A percentile compares a stretch with the other conserved stretches of the same genome.
Evolutionary conservation across 2,329 filamentous ascomycete genomes (phyloP).

Genomic region (Paecilomyces niveus): DNA sequence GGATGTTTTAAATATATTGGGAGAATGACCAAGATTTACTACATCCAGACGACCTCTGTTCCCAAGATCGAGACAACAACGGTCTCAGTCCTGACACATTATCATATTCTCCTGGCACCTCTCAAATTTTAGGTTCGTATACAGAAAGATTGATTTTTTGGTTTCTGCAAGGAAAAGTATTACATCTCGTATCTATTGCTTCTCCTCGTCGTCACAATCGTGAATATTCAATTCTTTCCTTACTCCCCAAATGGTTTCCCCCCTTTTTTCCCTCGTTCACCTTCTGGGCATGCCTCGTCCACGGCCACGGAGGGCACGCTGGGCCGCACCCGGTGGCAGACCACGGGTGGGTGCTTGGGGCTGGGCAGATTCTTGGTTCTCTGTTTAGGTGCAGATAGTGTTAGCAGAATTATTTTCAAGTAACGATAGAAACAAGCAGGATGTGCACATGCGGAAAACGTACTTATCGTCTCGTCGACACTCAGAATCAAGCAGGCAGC

Average conservation of each 20-base stretch:
- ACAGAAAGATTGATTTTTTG: not conserved
- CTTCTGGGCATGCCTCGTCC: conserved; percentile 86
- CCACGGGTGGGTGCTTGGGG: conserved; percentile 73
- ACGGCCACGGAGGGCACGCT: conserved; percentile 76
- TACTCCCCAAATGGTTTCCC: not conserved
- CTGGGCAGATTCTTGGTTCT: conserved; percentile 85
- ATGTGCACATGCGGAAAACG: conserved; percentile 15
- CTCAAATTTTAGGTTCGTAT: not conserved
- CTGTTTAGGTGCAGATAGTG: conserved; percentile 25
- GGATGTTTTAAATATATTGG: too few relatives aligned
- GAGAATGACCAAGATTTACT: too few relatives aligned
- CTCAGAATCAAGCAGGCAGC: conserved; percentile 90
- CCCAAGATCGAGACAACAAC: too few relatives aligned
- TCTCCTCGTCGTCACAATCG: not conserved
- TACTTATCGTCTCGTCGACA: conserved; percentile 95
- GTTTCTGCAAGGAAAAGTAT: not conserved
- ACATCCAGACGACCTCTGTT: too few relatives aligned
- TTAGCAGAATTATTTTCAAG: not conserved
- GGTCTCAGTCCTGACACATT: not conserved
- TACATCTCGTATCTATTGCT: not conserved
- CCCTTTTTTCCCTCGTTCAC: conserved; percentile 38
- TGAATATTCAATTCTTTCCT: not conserved
- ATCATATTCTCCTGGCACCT: not conserved
- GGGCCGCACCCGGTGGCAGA: conserved; percentile 73
- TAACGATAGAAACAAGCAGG: not conserved